Conservation (phyloP, 768 basidiomycete genomes). For the Panaeolus cyanescens region DNA sequence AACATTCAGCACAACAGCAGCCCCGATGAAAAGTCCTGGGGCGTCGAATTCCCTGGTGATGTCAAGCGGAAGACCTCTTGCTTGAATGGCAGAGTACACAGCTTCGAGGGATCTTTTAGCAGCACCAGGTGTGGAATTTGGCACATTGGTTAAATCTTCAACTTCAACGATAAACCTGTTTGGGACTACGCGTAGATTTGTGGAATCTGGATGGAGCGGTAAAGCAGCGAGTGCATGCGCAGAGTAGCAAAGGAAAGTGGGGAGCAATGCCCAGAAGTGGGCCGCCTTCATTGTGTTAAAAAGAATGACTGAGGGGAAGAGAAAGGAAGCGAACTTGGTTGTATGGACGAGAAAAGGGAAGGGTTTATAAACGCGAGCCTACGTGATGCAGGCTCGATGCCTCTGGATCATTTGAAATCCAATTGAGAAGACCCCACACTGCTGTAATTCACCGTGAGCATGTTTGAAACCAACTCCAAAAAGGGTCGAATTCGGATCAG, state of each 20-base stretch:
- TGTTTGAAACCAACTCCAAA: too few species aligned
- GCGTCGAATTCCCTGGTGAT: conserved; percentile 54
- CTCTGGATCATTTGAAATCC: too few species aligned
- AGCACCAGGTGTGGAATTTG: conserved; percentile 22
- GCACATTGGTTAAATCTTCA: conserved; percentile 28
- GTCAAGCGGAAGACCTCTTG: conserved; percentile 43
- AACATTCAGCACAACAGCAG: conserved; percentile 49
- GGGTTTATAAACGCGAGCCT: too few species aligned
- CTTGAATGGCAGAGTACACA: conserved; percentile 46
- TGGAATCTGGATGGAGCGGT: neutral
- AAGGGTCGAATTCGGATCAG: neutral
- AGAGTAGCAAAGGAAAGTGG: neutral
- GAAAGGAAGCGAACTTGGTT: neutral
- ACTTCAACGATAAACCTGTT: conserved; percentile 60
- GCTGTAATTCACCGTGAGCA: too few species aligned
- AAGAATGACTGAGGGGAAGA: neutral
- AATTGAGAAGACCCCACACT: neutral
- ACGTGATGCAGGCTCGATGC: neutral
- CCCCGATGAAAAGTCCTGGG: conserved; percentile 58
- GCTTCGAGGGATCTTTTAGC: conserved; percentile 36
- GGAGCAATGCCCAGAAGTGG: neutral
- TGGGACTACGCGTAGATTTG: conserved; percentile 33
- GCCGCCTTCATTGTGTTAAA: neutral
- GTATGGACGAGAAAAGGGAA: too few species aligned
- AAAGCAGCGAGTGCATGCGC: neutral